Base-by-base conservation (phyloP, 1,284 basidiomycete genomes). In the Mycena sp. region DNA sequence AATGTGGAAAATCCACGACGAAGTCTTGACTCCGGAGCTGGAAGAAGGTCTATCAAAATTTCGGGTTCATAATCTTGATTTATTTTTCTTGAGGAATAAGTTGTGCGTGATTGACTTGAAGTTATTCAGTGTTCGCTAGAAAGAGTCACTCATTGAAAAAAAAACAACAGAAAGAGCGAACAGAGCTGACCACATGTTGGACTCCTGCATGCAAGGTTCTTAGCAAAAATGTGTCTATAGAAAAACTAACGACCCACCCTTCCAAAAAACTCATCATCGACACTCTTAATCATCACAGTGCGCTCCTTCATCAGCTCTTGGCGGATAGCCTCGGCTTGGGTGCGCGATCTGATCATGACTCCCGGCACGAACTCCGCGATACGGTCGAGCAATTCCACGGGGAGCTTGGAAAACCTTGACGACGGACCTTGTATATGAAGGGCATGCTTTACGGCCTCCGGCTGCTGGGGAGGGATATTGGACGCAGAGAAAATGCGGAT, bases 401-500 rank as follows among this genome's bases (percentile, higher is more conserved):
- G 61, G 23, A 67, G 28, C 19, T 30, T 25, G 7, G 51, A 29
- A 11, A 63, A n/a, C 32, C 65, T 50, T 29, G 58, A 61, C n/a
- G 51, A 46, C 14, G 56, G 25, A 37, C 26, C 51, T 30, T 51
- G 45, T 3, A 26, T 45, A 26, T 32, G 52, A 12, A 60, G 51
- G 5, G 30, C 45, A 12, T 64, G 16, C 23, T 40, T 29, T n/a
- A 67, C 28, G 78, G 80, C 81, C n/a, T 78, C 74, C 30, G 70
- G 53, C 56, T 76, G 78, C 67, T 84, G 83, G n/a, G 78, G 79
- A 0, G 81, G 80, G 2, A 85, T 77, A 56, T 80, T 67, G 4
- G 70, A 75, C 0, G 82, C 81, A 2, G 80, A 81, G 14, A 76
- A 75, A 19, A 80, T 76, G 21, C 78, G 70, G 46, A 78, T 75